Conservation (phyloP, 106 monocot species). For the Ottelia alismoides region DNA sequence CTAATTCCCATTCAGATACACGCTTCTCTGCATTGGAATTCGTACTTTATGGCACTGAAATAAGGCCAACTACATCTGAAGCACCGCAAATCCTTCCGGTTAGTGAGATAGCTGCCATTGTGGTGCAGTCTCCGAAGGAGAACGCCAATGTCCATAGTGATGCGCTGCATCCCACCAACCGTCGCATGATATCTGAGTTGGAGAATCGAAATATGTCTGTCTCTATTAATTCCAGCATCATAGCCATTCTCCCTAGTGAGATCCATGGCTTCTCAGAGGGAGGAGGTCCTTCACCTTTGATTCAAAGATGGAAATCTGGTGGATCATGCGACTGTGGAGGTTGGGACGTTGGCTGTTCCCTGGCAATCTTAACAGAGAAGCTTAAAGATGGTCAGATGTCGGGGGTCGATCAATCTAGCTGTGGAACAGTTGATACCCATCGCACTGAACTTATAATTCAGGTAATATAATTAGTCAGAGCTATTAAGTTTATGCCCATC, state of each 20-base stretch:
- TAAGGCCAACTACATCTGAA: constrained; percentile 9
- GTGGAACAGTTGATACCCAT: constrained; percentile 7
- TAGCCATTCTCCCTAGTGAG: constrained; percentile 50
- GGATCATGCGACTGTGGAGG: constrained; percentile 95
- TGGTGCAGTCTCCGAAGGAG: constrained; percentile 19
- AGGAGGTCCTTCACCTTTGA: constrained; percentile 47
- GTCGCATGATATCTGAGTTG: background rate
- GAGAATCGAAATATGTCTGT: background rate
- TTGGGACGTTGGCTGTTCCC: constrained; percentile 88
- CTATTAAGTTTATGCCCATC: background rate
- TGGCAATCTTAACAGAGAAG: constrained; percentile 36
- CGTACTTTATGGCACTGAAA: constrained; percentile 44
- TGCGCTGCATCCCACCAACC: background rate
- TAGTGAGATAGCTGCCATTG: constrained; percentile 53
- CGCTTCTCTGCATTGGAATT: too few species aligned
- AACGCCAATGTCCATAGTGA: background rate
- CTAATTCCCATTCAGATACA: constrained; percentile 10
- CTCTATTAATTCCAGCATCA: constrained; percentile 3
- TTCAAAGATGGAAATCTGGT: constrained; percentile 77
- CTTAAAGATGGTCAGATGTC: constrained; percentile 8
- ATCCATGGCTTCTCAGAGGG: constrained; percentile 44
- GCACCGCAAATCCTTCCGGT: constrained; percentile 1
- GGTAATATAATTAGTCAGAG: constrained; percentile 16
- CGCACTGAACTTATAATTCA: constrained; percentile 46
- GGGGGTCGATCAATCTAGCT: constrained; percentile 3